Evolutionary conservation across 495 filamentous ascomycete genomes (phyloP), one percentile per base, ranked within the genome.

Genomic region (Rusavskia elegans): DNA sequence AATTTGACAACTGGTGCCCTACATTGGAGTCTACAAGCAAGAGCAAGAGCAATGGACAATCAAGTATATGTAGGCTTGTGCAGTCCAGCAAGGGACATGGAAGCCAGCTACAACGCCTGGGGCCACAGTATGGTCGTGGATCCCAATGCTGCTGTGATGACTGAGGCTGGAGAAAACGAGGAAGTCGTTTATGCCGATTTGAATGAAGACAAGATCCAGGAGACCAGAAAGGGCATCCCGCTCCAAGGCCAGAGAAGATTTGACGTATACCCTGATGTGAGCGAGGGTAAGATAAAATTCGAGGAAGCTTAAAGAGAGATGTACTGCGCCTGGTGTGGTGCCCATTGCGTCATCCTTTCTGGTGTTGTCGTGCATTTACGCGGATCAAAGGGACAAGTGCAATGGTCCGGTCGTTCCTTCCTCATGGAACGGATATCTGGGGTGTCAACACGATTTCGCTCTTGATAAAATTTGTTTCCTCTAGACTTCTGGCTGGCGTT

Each of bases 261-360:
- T 66, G 92, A 99, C 69, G 80, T 99, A 23, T 99, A 99, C 68
- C 84, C 86, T 14, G 90, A 99, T 77, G 79, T 99, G 27, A 85
- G 79, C 42, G 53, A 55, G 40, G 62, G 55, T 9, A 21, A 57
- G n/a, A 55, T 59, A 2, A 59, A 53, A 5, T 53, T 55, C 37
- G 58, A 64, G 29, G 60, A 60, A 35, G 32, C 9, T 11, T 35
- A 13, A 14, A 35, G 5, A 14, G n/a, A 27, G 25, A 27, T 5
- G 25, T 27, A 27, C 25, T 27, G 9, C 32, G 32, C 32, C 32
- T 14, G 2, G 32, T 11, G 2, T 35, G 13, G 13, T 35, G 32
- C 32, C 9, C 32, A 11, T 35, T 14, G 1, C 13, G 32, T 35
- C 9, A 11, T 14, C 9, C 32, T 7, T 11, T 14, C 13, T 7